phyloP scores from a whole-genome alignment of 495 filamentous ascomycete species.

The Jackrogersella multiformis region DNA sequence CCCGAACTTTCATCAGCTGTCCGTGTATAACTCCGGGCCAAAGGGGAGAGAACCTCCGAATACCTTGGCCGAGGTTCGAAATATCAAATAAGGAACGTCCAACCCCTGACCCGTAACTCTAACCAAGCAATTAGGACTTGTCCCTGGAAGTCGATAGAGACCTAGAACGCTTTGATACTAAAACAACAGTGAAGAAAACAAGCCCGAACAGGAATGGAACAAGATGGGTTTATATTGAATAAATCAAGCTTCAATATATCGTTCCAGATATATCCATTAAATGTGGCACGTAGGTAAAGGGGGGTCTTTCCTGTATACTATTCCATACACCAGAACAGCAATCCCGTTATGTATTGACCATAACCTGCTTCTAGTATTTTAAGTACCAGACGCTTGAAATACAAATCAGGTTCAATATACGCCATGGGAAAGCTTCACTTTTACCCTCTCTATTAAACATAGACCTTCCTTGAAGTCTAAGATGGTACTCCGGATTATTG shows the following conservation, averaged over 20 bases:
- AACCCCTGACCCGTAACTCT: not conserved
- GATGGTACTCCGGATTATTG: not conserved
- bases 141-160: not conserved
- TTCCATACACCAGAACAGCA: not conserved
- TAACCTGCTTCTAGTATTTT: not conserved
- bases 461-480: constrained; percentile 1
- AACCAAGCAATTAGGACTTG: not conserved
- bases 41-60: constrained; percentile 6
- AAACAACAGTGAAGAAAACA: no score
- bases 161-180: not conserved
- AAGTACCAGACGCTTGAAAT: not conserved
- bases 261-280: not conserved
- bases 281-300: not conserved
- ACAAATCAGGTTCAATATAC: not conserved
- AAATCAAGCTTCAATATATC: not conserved
- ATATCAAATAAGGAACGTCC: not conserved
- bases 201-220: not conserved
- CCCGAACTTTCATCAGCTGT: not conserved
- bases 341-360: not conserved
- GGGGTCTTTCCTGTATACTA: not conserved
- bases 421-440: not conserved
- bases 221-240: not conserved
- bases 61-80: constrained; percentile 6
- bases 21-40: not conserved
- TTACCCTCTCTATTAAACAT: not conserved